These are phyloP conservation scores for Kalmanozyma brasiliensis DNA, from an alignment of 1,284 basidiomycete species.

Conservation along the genomic window DNA sequence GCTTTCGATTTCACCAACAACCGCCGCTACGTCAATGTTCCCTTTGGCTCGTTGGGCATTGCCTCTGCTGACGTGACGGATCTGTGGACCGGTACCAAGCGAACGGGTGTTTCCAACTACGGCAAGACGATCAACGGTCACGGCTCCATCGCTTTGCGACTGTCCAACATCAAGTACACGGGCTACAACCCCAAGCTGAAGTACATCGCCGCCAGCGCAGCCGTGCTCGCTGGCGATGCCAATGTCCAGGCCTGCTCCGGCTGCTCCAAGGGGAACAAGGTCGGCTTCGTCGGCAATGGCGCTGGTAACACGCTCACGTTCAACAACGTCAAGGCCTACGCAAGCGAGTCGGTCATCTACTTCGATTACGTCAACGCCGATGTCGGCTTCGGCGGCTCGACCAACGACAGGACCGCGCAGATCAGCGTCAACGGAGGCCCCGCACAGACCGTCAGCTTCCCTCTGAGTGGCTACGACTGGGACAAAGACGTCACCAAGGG, in stretches of 20 bases:
- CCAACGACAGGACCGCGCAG: slow-evolving; percentile 27
- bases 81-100: slow-evolving; percentile 26
- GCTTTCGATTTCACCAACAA: slow-evolving; percentile 39
- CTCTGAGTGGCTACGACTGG: slow-evolving; percentile 47
- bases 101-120: slow-evolving; percentile 17
- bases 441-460: slow-evolving; percentile 42
- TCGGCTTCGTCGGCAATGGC: slow-evolving; percentile 31
- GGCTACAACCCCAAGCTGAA: slow-evolving; percentile 10
- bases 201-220: slow-evolving; percentile 32
- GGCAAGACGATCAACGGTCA: slow-evolving; percentile 36
- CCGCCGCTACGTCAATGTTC: slow-evolving; percentile 24
- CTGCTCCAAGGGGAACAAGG: slow-evolving; percentile 38
- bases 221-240: slow-evolving; percentile 14
- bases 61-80: slow-evolving; percentile 38
- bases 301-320: slow-evolving; percentile 22
- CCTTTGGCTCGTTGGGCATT: slow-evolving; percentile 39
- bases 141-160: slow-evolving; percentile 35
- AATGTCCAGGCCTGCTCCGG: slow-evolving; percentile 26
- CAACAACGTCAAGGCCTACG: slow-evolving; percentile 19
- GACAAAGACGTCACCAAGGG: slow-evolving; percentile 31
- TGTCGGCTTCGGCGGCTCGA: slow-evolving; percentile 27
- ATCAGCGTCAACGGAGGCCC: slow-evolving; percentile 46
- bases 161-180: slow-evolving; percentile 31
- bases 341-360: slow-evolving; percentile 25
- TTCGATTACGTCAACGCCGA: slow-evolving; percentile 55